Evolutionary conservation across 2,329 filamentous ascomycete genomes (phyloP), one percentile per base, ranked within the genome.

Genomic region (Fusarium tuaranense): DNA sequence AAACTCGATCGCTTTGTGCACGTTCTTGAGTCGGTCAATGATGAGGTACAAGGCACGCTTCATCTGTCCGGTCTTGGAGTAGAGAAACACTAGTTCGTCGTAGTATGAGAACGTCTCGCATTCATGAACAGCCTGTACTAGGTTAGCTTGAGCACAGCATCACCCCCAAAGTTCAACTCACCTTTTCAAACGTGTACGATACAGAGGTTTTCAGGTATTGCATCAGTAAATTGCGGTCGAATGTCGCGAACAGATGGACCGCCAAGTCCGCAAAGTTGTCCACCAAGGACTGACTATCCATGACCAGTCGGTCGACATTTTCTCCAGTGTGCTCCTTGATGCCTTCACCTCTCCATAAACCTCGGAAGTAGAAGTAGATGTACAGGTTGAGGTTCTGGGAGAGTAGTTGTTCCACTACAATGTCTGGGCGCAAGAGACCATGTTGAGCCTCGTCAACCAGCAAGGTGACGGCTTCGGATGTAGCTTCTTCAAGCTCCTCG

Each of bases 51-150:
- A 86, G 0, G 97, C 97, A 14, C 94, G 92, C 82, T 98, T 97
- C 77, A 95, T 97, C 82, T 98, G 92, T 0, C 97, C 97, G 0
- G 95, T 98, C 82, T 98, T 98, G 70, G 95, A 97, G 78, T 98
- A 93, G 2, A 99, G 90, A 79, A 97, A 97, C 16, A 99, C 96
- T n/a, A 98, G 89, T 81, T 99, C 97, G 41, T 95, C 93, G 58
- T 97, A 93, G 82, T 94, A 98, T 75, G 93, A 91, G 75, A 90
- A 89, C 16, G 88, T 85, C 82, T 98, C 95, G 80, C 97, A 99
- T 78, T 97, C 91, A 88, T 86, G 89, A 73, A 84, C 93, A 82
- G 84, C 94, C 91, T 88, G 82, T 3, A 5, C 8, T 14, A 30
- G 14, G 58, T 78, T 60, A 78, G 76, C 25, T 59, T 44, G n/a